phyloP scores from a whole-genome alignment of 2,329 filamentous ascomycete genomes.

The Alternaria burnsii region DNA sequence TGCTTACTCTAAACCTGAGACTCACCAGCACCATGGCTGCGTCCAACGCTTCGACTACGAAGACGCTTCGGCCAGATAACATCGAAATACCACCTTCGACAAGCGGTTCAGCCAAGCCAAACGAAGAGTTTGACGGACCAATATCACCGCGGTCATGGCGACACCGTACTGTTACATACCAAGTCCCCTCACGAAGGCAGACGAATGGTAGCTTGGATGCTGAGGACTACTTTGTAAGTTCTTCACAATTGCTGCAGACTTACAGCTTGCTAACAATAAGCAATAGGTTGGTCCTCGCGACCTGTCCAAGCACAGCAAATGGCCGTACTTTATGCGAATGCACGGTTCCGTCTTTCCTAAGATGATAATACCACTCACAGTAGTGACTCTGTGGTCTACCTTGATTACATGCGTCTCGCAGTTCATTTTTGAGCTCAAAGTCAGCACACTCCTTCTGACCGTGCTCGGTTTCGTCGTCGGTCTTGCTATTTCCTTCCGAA shows the following conservation, averaged over 20 bases:
- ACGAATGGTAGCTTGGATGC: conserved; percentile 50
- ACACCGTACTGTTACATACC: conserved; percentile 36
- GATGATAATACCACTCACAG: conserved; percentile 73
- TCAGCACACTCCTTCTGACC: conserved; percentile 75
- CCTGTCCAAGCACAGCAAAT: conserved; percentile 77
- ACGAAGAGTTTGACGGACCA: conserved; percentile 28
- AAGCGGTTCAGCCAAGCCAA: conserved; percentile 17
- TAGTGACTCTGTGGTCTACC: conserved; percentile 72
- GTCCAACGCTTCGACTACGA: conserved; percentile 38
- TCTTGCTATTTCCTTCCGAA: conserved; percentile 79
- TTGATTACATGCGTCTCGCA: conserved; percentile 63
- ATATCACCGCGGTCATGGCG: conserved; percentile 48
- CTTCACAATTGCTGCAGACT: conserved; percentile 4
- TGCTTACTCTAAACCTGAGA: conserved; percentile 13
- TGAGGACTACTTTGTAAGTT: conserved; percentile 68
- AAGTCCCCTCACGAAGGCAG: conserved; percentile 39
- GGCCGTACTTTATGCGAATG: conserved; percentile 77
- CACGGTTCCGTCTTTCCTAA: conserved; percentile 79
- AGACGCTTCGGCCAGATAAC: conserved; percentile 41
- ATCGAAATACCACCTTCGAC: conserved; percentile 41
- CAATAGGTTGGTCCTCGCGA: conserved; percentile 68
- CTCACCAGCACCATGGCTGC: conserved; percentile 34
- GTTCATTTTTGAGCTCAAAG: conserved; percentile 60
- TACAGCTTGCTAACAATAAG: conserved; percentile 16
- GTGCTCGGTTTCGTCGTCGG: conserved; percentile 84